Percentiles rank a stretch among this genome's conserved stretches.
Conservation (phyloP, 257 asterid species). For the Rubia yunnanensis region DNA sequence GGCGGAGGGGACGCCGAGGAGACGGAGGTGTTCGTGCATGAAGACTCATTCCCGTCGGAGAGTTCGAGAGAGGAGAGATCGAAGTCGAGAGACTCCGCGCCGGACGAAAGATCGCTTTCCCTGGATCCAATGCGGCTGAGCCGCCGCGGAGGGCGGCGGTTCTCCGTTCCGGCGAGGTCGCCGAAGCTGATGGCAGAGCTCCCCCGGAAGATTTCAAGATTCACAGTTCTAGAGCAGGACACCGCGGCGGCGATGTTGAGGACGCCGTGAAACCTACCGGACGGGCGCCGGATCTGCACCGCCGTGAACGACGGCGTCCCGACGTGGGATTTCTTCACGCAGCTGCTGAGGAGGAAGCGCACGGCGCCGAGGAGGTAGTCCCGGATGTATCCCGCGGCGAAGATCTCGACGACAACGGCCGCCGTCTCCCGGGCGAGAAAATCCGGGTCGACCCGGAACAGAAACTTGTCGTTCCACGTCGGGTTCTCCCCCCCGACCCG, state of each 20-base stretch:
- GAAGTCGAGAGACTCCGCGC: conserved; percentile 56
- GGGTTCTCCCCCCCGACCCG: conserved; percentile 67
- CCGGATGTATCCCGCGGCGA: conserved; percentile 57
- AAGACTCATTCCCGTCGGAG: conserved; percentile 57
- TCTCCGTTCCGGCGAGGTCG: conserved; percentile 37
- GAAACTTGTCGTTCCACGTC: conserved; percentile 89
- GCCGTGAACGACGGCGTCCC: conserved; percentile 67
- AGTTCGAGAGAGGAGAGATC: conserved; percentile 24
- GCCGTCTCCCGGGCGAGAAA: conserved; percentile 72
- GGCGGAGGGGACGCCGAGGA: conserved; percentile 49
- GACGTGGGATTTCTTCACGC: conserved; percentile 14
- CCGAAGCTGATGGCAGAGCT: conserved; percentile 55
- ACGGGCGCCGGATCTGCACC: conserved; percentile 74
- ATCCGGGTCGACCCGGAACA: conserved; percentile 58
- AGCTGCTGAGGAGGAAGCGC: conserved; percentile 61
- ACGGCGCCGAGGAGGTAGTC: conserved; percentile 67
- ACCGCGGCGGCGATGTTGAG: conserved; percentile 70
- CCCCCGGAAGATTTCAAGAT: conserved; percentile 43
- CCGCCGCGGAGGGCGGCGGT: conserved; percentile 32
- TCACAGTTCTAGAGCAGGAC: conserved; percentile 28
- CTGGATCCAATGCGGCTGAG: conserved; percentile 56
- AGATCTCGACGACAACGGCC: conserved; percentile 72
- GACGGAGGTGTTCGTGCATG: conserved; percentile 32
- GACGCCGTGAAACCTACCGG: conserved; percentile 75
- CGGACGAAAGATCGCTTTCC: conserved; percentile 54